Evolutionary conservation across 805 yeast genomes (phyloP).

Genomic region (Lachancea nothofagi): DNA sequence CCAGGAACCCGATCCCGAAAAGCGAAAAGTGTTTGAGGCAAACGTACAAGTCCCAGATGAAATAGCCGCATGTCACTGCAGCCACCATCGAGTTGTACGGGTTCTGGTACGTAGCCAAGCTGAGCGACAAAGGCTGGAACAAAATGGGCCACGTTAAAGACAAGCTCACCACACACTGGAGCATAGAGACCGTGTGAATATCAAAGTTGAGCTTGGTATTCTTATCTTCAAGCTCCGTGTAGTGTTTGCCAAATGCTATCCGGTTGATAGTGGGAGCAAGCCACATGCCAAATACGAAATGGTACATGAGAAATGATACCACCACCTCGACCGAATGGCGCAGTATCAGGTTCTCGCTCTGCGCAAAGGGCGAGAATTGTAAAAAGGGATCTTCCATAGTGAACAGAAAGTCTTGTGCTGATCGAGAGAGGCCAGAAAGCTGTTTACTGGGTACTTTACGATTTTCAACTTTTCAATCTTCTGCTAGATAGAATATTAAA

Average conservation of each 20-base stretch:
- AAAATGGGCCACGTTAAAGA: constrained; percentile 55
- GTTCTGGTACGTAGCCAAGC: constrained; percentile 61
- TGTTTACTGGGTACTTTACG: too few relatives aligned
- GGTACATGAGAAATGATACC: constrained; percentile 56
- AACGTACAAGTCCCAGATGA: constrained; percentile 80
- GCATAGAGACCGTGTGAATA: constrained; percentile 83
- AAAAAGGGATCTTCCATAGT: constrained; percentile 27
- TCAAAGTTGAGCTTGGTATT: constrained; percentile 70
- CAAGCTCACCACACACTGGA: constrained; percentile 70
- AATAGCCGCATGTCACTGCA: constrained; percentile 76
- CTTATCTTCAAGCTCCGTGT: constrained; percentile 40
- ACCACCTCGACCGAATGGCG: constrained; percentile 76
- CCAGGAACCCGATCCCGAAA: constrained; percentile 75
- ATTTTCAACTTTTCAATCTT: too few relatives aligned
- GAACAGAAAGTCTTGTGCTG: too few relatives aligned
- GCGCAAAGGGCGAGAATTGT: constrained; percentile 26
- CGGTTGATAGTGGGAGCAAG: constrained; percentile 49
- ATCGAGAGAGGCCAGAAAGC: too few relatives aligned
- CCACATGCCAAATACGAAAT: constrained; percentile 38
- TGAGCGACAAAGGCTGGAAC: constrained; percentile 43
- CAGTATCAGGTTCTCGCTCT: constrained; percentile 39
- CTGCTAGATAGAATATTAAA: too few relatives aligned
- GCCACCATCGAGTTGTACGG: constrained; percentile 73
- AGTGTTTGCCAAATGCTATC: constrained; percentile 46
- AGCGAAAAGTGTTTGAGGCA: constrained; percentile 57